Conservation (phyloP, 176 grass and related monocot species). For the Rhynchospora pubera region DNA sequence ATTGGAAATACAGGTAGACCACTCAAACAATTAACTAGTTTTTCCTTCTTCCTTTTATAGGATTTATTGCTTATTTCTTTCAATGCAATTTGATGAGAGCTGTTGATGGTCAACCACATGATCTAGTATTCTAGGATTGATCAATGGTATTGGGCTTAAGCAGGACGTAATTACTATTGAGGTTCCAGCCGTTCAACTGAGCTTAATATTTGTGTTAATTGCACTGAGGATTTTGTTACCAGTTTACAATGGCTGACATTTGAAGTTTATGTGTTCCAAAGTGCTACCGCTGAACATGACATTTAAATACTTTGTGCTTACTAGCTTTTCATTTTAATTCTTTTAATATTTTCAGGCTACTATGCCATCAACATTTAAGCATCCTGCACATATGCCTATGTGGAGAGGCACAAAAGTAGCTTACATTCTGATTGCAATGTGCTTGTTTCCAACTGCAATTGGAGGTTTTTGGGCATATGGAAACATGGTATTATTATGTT, state of each 20-base stretch:
- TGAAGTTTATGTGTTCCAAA: background rate
- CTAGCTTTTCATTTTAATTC: background rate
- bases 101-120: background rate
- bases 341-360: constrained; percentile 52
- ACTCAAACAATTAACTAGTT: background rate
- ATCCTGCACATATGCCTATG: constrained; percentile 94
- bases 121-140: background rate
- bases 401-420: constrained; percentile 89
- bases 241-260: background rate
- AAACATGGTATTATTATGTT: constrained; percentile 73
- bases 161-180: background rate
- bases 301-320: background rate
- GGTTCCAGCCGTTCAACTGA: background rate
- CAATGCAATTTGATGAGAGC: background rate
- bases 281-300: background rate
- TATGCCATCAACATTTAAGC: constrained; percentile 95
- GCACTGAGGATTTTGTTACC: background rate
- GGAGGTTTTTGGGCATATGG: constrained; percentile 96
- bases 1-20: constrained; percentile 88
- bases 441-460: constrained; percentile 83
- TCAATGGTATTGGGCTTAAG: background rate
- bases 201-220: background rate
- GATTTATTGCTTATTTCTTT: background rate
- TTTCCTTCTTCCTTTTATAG: background rate
- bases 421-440: constrained; percentile 77